Conservation (phyloP, 345 rosid species). For the Euphorbia lathyris region DNA sequence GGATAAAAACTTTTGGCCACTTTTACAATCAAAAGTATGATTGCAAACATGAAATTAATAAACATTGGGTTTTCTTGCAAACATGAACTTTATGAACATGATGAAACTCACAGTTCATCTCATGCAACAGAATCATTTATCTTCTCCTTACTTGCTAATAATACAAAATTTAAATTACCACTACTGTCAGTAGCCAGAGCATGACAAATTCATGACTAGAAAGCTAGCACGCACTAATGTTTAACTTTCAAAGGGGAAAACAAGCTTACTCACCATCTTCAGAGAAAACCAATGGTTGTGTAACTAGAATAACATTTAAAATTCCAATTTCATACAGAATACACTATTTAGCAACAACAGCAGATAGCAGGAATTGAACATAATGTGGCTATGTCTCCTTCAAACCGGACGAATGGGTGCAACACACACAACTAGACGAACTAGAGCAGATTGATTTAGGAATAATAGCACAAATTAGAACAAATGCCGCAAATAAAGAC, state of each 20-base stretch:
- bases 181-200: background rate
- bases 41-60: too few species aligned
- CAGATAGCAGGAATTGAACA: background rate
- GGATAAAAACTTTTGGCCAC: too few species aligned
- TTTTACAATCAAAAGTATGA: too few species aligned
- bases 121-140: background rate
- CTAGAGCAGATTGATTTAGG: background rate
- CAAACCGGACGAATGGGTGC: background rate
- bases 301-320: constrained; percentile 1
- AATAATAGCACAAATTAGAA: background rate
- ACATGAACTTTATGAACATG: too few species aligned
- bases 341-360: background rate
- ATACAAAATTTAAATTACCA: background rate
- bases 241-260: background rate
- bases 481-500: background rate
- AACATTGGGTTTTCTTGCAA: too few species aligned
- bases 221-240: background rate
- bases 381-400: background rate
- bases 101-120: background rate
- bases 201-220: background rate
- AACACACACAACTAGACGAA: too few species aligned
- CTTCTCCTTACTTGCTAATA: background rate
- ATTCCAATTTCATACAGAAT: background rate
- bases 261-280: constrained; percentile 44
- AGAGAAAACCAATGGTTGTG: constrained; percentile 13